Evolutionary conservation across 1,284 basidiomycete species (phyloP), one percentile per base, ranked within the genome.

Genomic region (Acaromyces ingoldii): DNA sequence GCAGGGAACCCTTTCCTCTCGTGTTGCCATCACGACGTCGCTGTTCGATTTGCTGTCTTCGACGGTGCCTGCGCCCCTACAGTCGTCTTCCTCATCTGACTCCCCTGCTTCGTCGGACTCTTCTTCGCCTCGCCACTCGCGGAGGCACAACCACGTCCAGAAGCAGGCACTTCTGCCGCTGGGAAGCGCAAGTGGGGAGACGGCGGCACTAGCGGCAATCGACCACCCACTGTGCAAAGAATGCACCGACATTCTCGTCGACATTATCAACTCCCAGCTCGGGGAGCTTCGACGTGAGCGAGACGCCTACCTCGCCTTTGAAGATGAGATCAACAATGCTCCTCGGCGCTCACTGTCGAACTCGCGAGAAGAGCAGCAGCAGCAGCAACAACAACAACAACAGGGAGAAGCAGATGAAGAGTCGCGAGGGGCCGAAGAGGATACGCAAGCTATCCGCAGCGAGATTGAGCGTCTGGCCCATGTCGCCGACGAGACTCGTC

Each of bases 211-310:
- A 9, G 46, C 57, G 1, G 53, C 45, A 19, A 82, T 95, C 47
- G 89, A 93, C 75, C 93, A 98, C 76, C 95, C 95, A 2, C 81
- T 99, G 9, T 99, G 95, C 74, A 84, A 86, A 1, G 91, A 95
- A 70, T 99, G 95, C 76, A 90, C 91, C 2, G 85, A 88, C 66
- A 82, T 87, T 49, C 78, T 96, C 39, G 82, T 93, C 39, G 80
- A 81, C 3, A 83, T 84, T 28, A 83, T 97, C 49, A 85, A 87
- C 65, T 82, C 83, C 37, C 86, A 91, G 70, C 81, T 96, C 10
- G 89, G 95, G 53, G 88, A 95, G 77, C 85, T 87, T 3, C 89
- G 87, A 76, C 86, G 86, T 70, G 92, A 97, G 70, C 80, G 90
- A 43, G 92, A 97, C 66, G 89, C 90, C 0, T 93, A 67, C 24